phyloP scores from a whole-genome alignment of 306 rosid genomes.

The Sechiopsis laciniata region DNA sequence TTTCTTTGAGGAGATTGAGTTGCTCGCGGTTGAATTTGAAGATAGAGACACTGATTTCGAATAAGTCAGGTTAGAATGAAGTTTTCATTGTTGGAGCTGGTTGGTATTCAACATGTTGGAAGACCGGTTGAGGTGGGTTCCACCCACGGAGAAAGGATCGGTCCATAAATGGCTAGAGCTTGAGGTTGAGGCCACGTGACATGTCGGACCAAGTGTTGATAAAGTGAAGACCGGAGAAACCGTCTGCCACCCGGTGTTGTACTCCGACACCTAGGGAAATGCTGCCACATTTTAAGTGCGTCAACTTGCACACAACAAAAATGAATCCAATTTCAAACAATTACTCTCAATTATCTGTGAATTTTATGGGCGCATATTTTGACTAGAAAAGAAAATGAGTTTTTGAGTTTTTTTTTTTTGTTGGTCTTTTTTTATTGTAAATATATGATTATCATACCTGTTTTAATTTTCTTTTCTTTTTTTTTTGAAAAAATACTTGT shows the following conservation, averaged over 20 bases:
- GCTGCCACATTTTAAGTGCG: constrained; percentile 84
- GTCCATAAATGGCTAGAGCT: constrained; percentile 61
- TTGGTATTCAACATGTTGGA: constrained; percentile 74
- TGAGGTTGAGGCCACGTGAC: constrained; percentile 70
- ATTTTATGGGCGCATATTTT: too few species aligned
- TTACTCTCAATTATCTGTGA: background rate
- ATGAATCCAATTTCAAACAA: too few species aligned
- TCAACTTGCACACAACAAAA: constrained; percentile 40
- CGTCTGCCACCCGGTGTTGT: constrained; percentile 84
- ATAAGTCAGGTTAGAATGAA: constrained; percentile 33
- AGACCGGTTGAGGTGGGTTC: constrained; percentile 65
- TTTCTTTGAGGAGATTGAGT: constrained; percentile 49
- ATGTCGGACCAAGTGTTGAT: constrained; percentile 86
- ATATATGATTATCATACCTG: too few species aligned
- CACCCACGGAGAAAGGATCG: constrained; percentile 60
- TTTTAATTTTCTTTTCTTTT: too few species aligned
- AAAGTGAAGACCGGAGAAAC: constrained; percentile 80
- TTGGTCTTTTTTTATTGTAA: too few species aligned
- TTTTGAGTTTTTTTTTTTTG: too few species aligned
- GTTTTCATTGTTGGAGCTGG: constrained; percentile 61
- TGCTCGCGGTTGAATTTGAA: constrained; percentile 59
- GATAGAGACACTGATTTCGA: constrained; percentile 38
- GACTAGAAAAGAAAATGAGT: too few species aligned
- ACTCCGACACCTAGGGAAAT: constrained; percentile 85
- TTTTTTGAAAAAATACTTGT: too few species aligned